These are phyloP conservation scores for Noccaea bulbosa DNA, from an alignment of 345 rosid genomes.

Conservation along the genomic window DNA sequence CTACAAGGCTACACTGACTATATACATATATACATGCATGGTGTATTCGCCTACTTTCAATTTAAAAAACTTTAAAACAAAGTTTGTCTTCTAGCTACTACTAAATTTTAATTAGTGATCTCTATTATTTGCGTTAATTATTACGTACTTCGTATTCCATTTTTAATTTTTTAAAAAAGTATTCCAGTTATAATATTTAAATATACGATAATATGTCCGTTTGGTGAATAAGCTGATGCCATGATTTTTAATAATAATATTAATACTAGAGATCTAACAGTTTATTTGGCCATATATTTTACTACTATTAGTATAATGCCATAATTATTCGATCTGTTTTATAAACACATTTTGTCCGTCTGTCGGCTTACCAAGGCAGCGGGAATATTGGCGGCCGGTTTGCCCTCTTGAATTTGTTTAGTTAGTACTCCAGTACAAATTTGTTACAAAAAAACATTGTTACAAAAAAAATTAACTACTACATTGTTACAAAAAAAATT, in stretches of 20 bases:
- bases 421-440: background rate
- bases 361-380: conserved; percentile 48
- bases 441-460: background rate
- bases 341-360: conserved; percentile 43
- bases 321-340: conserved; percentile 23
- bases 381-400: conserved; percentile 49
- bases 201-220: conserved; percentile 5
- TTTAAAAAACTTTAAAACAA: background rate
- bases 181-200: background rate
- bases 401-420: conserved; percentile 30
- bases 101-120: background rate
- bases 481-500: background rate
- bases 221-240: conserved; percentile 24
- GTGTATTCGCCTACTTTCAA: background rate
- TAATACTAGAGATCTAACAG: conserved; percentile 9
- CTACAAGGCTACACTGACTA: conserved; percentile 36
- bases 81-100: background rate
- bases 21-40: background rate
- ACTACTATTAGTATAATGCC: background rate
- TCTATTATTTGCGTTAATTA: conserved; percentile 11
- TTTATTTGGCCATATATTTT: background rate
- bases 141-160: conserved; percentile 4
- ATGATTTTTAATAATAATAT: conserved; percentile 14
- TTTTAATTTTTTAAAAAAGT: too few species aligned
- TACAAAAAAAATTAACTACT: background rate